Base-by-base conservation (phyloP, 2,329 filamentous ascomycete genomes). In the Aspergillus aculeatus region DNA sequence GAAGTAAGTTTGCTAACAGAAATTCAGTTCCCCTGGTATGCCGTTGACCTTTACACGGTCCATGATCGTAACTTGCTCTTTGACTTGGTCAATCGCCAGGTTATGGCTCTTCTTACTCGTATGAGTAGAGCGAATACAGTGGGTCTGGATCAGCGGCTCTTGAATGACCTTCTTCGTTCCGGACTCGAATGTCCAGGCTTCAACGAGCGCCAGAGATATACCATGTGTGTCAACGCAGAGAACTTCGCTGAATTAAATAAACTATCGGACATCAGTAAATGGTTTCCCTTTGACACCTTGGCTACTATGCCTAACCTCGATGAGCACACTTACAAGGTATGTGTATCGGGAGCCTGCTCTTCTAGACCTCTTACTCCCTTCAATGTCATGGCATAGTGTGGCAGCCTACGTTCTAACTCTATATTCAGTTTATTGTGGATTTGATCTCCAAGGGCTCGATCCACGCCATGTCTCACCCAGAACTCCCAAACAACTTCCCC, bases 71-170 rank as follows among this genome's bases (percentile, higher is more conserved):
- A 80, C 57, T 62, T 69, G 10, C 66, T 84, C 29, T 83, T 79
- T 69, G 70, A 77, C 14, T 68, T 75, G 38, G 69, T 69, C 54
- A 68, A 67, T 56, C 82, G 82, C 26, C 87, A 88, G 71, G 86
- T 94, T 71, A 83, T 82, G 56, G 87, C 92, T 68, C 82, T 94
- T 70, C 85, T 85, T 64, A 89, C 89, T 65, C 81, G 85, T 49
- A 77, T 89, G 53, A 79, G 86, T 77, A 67, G 64, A 38, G 57
- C 61, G 6, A 68, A 69, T 21, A 71, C 68, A 2, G 71, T 79
- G 53, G 77, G 77, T 4, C 70, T 81, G 48, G 73, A 77, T 55
- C 62, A 69, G 41, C 73, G 71, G 50, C 65, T 81, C 16, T 57
- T 79, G 19, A 56, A 65, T 16, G 76, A 80, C 51, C 67, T 81